Evolutionary conservation across 768 basidiomycete species (phyloP), one percentile per base, ranked within the genome.

Genomic region (Pisolithus sp.): DNA sequence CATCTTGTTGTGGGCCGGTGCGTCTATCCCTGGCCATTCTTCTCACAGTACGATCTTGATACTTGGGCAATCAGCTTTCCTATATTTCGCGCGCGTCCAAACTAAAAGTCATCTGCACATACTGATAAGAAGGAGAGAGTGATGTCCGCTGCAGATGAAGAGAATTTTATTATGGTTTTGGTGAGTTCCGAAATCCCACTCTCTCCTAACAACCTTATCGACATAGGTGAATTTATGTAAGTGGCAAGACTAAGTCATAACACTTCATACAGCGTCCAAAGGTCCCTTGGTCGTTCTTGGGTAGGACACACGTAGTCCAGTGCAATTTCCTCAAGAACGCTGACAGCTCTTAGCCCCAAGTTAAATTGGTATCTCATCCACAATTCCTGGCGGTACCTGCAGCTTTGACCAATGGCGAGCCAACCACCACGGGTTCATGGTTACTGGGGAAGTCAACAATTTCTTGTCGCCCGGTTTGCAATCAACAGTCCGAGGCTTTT

Each of bases 221-320:
- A 20, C 7, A n/a, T 10, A 17, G 38, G 5, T 39, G 17, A n/a
- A n/a, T n/a, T n/a, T n/a, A n/a, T n/a, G n/a, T 20, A 39, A 17
- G 5, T 17, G 20, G 38, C 20, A n/a, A 28, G 0, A 17, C 54
- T 62, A 37, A 55, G 56, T 51, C 26, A 23, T 17, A 4, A 7
- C 23, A 20, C 38, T 17, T 17, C 5, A n/a, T 17, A 5, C 15
- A n/a, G 3, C 17, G 38, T 39, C 10, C 38, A 39, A 6, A n/a
- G 9, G 17, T 39, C 5, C n/a, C 15, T 20, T 39, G 5, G 6
- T n/a, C 9, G 9, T 10, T 39, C 17, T 39, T 17, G 38, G 17
- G n/a, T n/a, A 39, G 38, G 17, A 39, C 7, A 12, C n/a, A n/a
- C n/a, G n/a, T n/a, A n/a, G n/a, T n/a, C n/a, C n/a, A n/a, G n/a